Evolutionary conservation across 371 early-diverging fungal genomes (phyloP).

Genomic region (Mucor piriformis): DNA sequence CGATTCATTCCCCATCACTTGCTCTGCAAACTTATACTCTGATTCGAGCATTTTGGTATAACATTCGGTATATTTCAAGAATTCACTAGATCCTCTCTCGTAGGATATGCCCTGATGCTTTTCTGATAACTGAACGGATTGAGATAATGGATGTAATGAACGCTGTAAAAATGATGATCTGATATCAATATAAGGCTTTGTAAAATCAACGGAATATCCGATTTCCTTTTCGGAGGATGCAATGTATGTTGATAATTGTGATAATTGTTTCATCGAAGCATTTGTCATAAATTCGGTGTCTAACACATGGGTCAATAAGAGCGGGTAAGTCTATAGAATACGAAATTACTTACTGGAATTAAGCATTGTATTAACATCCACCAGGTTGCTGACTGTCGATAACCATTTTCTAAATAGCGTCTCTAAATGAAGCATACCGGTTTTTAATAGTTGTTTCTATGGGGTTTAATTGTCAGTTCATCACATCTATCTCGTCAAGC

Average conservation of each 20-base stretch:
- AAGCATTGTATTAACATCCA: conserved; percentile 49
- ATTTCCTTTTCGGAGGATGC: conserved; percentile 61
- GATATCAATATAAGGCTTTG: conserved; percentile 76
- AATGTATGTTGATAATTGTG: conserved; percentile 67
- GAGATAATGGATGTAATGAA: conserved; percentile 62
- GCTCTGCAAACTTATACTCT: conserved; percentile 53
- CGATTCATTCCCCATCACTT: conserved; percentile 64
- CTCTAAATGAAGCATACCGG: conserved; percentile 59
- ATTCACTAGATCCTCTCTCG: conserved; percentile 67
- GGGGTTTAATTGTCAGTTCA: no score
- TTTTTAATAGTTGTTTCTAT: conserved; percentile 62
- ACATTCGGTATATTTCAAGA: conserved; percentile 63
- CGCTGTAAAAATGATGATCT: conserved; percentile 70
- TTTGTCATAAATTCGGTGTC: conserved; percentile 31
- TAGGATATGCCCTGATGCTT: conserved; percentile 65
- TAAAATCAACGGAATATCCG: conserved; percentile 66
- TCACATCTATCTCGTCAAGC: not conserved
- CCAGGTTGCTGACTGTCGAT: conserved; percentile 48
- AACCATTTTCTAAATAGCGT: conserved; percentile 60
- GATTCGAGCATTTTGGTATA: conserved; percentile 66
- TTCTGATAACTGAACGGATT: conserved; percentile 49
- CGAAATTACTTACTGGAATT: conserved; percentile 28
- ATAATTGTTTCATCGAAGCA: conserved; percentile 50
- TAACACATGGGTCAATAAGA: not conserved
- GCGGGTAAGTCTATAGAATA: not conserved